Evolutionary conservation across 2,329 filamentous ascomycete species (phyloP).

Genomic region (Cercospora brassicicola): DNA sequence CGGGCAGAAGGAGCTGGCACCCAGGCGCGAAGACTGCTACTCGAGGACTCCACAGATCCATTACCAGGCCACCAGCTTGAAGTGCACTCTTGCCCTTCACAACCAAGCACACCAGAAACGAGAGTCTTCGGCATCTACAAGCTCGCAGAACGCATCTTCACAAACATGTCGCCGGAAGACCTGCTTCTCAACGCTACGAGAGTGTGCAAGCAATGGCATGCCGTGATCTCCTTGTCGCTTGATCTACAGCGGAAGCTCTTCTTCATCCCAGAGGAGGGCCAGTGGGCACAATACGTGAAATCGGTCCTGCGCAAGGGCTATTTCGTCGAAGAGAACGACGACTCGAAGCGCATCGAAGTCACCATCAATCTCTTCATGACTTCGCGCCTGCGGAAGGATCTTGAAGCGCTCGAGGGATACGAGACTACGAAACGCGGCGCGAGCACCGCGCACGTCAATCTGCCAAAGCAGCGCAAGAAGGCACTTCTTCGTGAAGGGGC

Average conservation of each 20-base stretch:
- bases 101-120: background rate
- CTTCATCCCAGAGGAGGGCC: constrained; percentile 6
- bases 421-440: background rate
- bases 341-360: background rate
- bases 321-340: background rate
- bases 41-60: background rate
- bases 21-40: background rate
- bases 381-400: background rate
- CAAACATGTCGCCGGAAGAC: constrained; percentile 17
- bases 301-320: background rate
- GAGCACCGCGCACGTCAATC: background rate
- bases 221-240: constrained; percentile 3
- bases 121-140: background rate
- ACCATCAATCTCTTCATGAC: constrained; percentile 1
- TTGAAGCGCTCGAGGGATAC: background rate
- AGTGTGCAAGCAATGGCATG: constrained; percentile 12
- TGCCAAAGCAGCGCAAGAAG: background rate
- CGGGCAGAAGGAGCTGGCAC: background rate
- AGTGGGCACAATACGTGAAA: background rate
- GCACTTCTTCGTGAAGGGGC: background rate
- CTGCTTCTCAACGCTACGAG: constrained; percentile 8
- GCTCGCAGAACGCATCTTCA: constrained; percentile 11
- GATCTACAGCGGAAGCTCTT: constrained; percentile 21
- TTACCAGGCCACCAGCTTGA: background rate
- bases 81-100: background rate